Evolutionary conservation across 805 yeast species (phyloP), one percentile per base, ranked within the genome.

Genomic region (Limtongia smithiae): DNA sequence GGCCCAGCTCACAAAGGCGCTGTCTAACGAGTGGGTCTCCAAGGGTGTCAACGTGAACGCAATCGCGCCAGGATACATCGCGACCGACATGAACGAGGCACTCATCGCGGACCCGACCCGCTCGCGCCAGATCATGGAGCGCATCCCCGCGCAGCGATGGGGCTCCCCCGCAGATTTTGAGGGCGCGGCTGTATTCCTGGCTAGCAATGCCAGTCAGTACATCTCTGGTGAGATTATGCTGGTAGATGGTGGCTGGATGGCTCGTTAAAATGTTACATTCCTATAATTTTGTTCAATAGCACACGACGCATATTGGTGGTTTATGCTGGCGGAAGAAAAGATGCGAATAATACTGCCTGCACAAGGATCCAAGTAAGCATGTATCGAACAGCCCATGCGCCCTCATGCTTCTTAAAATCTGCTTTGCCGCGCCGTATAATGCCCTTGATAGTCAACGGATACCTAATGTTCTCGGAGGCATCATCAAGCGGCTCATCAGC

Each of bases 251-350:
- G 56, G 56, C n/a, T 51, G 56, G 54, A 51, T 48, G 56, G 56
- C 48, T 14, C 52, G 54, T 31, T 51, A 48, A 41, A 24, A 4
- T 5, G 17, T 17, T 21, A 12, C 3, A 41, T 9, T 4, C 20
- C 15, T 27, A 25, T 18, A 40, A 35, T 35, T 21, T 35, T 35
- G 38, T 35, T 11, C 24, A 18, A 15, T 8, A 18, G 12, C 8
- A 8, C 12, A 21, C 6, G 4, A 11, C 18, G 12, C 12, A 15
- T 11, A 12, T 4, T 12, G 7, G 5, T 31, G 14, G 17, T 11
- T 41, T 38, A 51, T 14, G 97, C 97, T 3, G 97, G 97, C 1
- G 97, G 97, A 37, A 90, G 71, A 62, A 86, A 90, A n/a, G 82
- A 82, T 6, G 83, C 86, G 68, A 79, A 90, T 43, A 90, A 68